Conservation (phyloP, 139 green algal genomes). For the Mychonastes homosphaera region DNA sequence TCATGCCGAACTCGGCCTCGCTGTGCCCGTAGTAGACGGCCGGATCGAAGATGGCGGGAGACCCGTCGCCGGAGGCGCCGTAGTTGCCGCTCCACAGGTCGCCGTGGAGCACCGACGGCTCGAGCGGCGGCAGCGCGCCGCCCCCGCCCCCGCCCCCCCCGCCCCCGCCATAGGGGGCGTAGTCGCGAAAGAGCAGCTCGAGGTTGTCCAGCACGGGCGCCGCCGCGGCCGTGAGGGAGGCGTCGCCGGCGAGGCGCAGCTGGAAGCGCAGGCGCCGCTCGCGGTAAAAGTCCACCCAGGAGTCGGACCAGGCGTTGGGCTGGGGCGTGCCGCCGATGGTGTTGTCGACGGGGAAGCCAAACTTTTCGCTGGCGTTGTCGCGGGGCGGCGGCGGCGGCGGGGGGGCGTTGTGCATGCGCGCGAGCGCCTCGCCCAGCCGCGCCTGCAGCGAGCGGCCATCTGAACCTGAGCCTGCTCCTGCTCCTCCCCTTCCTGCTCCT, state of each 20-base stretch:
- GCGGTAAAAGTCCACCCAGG: slow-evolving; percentile 51
- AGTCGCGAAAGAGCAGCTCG: slow-evolving; percentile 59
- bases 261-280: slow-evolving; percentile 57
- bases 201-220: slow-evolving; percentile 63
- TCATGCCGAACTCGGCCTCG: slow-evolving; percentile 95
- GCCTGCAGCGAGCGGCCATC: slow-evolving; percentile 15
- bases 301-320: slow-evolving; percentile 78
- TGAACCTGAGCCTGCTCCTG: not conserved
- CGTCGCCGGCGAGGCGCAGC: slow-evolving; percentile 53
- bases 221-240: slow-evolving; percentile 41
- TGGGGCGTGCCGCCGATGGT: slow-evolving; percentile 89
- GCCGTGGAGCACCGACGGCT: slow-evolving; percentile 78
- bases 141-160: too few relatives aligned
- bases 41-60: slow-evolving; percentile 67
- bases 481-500: too few relatives aligned
- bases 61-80: slow-evolving; percentile 41
- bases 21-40: slow-evolving; percentile 82
- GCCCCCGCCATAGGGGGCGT: too few relatives aligned
- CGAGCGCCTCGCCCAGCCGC: slow-evolving; percentile 66
- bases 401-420: slow-evolving; percentile 63
- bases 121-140: slow-evolving; percentile 36
- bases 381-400: slow-evolving; percentile 28
- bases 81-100: slow-evolving; percentile 98
- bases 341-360: slow-evolving; percentile 94
- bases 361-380: slow-evolving; percentile 40